Evolutionary conservation across 2,329 filamentous ascomycete genomes (phyloP).

Genomic region (Penicillium freii): DNA sequence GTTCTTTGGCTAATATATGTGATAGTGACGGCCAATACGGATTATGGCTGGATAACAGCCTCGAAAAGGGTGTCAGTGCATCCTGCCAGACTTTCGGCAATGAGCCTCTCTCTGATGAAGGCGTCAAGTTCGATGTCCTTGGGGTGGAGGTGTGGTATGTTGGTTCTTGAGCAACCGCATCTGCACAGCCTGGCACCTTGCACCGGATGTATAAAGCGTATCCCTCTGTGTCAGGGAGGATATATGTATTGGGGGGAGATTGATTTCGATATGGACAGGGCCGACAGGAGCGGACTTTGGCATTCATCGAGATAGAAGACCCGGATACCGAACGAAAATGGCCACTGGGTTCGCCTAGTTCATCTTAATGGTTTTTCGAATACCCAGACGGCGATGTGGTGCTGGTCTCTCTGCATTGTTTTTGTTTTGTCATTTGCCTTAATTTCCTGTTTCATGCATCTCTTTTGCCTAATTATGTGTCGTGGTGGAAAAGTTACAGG

Average conservation of each 20-base stretch:
- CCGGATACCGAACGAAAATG: slow-evolving; percentile 1
- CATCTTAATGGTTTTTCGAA: slow-evolving; percentile 12
- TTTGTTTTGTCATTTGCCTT: neutral
- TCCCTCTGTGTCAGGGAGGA: neutral
- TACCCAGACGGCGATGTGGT: slow-evolving; percentile 13
- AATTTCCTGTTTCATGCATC: neutral
- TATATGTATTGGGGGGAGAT: neutral
- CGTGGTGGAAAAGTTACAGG: neutral
- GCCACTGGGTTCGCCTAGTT: slow-evolving; percentile 1
- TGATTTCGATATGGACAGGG: neutral
- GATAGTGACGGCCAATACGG: slow-evolving; percentile 78
- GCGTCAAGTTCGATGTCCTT: slow-evolving; percentile 84
- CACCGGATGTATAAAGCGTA: slow-evolving; percentile 3
- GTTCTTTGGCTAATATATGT: slow-evolving; percentile 8
- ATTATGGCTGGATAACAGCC: slow-evolving; percentile 83
- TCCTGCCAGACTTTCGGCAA: slow-evolving; percentile 91
- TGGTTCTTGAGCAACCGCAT: slow-evolving; percentile 49
- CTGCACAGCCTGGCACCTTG: neutral
- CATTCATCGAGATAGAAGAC: neutral
- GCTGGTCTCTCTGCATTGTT: neutral
- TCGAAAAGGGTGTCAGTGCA: slow-evolving; percentile 80
- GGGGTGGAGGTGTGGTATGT: slow-evolving; percentile 94
- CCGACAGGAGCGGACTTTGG: neutral
- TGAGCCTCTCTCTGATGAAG: slow-evolving; percentile 87
- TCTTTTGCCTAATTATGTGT: neutral